A percentile compares a stretch with the other conserved stretches of the same genome.
phyloP scores from a whole-genome alignment of 345 rosid genomes.

The Eucalyptus paniculata region DNA sequence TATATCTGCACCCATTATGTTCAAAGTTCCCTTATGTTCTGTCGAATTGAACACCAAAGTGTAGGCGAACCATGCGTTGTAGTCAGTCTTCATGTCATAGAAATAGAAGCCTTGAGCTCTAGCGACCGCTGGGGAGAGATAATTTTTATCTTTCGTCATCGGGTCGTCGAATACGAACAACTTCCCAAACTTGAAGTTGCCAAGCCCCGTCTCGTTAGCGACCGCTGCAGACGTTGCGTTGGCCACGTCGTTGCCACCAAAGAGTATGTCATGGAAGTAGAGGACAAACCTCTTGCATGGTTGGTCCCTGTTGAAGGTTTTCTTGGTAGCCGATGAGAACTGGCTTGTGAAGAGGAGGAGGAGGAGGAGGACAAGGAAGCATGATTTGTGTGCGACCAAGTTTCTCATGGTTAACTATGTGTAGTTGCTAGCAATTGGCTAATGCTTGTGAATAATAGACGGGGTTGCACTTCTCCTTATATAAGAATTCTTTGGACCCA shows the following conservation, averaged over 20 bases:
- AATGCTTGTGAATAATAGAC: neutral
- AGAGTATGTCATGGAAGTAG: constrained; percentile 46
- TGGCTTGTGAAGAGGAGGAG: constrained; percentile 5
- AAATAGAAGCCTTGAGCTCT: constrained; percentile 64
- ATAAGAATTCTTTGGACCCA: neutral
- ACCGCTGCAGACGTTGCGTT: constrained; percentile 45
- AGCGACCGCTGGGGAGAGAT: constrained; percentile 31
- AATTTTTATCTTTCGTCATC: constrained; percentile 19
- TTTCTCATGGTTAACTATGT: neutral
- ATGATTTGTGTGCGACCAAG: neutral
- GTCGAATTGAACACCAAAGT: constrained; percentile 26
- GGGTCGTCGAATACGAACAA: constrained; percentile 53
- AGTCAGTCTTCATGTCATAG: constrained; percentile 35
- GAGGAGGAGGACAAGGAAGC: constrained; percentile 4
- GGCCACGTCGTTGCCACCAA: constrained; percentile 16
- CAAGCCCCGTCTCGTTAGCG: constrained; percentile 17
- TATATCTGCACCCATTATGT: constrained; percentile 47
- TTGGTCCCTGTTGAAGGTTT: constrained; percentile 1
- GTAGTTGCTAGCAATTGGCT: neutral
- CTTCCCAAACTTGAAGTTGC: constrained; percentile 29
- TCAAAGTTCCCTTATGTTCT: constrained; percentile 35
- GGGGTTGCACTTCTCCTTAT: neutral
- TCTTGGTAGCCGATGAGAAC: constrained; percentile 4
- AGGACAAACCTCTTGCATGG: constrained; percentile 49
- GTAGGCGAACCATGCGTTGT: constrained; percentile 40